Conservation (phyloP, 2,329 filamentous ascomycete genomes). For the Elsinoe perseae region DNA sequence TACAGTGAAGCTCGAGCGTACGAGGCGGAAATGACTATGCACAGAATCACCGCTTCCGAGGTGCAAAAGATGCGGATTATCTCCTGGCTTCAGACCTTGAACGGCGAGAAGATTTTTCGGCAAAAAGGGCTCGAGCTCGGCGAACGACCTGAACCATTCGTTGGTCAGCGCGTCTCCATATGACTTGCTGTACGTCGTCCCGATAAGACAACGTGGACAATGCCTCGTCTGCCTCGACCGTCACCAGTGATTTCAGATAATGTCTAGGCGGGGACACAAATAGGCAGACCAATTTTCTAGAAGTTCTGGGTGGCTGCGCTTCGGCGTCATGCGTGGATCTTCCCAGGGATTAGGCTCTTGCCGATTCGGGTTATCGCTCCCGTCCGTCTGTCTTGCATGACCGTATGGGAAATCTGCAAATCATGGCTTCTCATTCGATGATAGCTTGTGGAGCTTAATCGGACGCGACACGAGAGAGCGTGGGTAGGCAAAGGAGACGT, state of each 20-base stretch:
- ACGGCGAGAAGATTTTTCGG: constrained; percentile 36
- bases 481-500: neutral
- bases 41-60: constrained; percentile 53
- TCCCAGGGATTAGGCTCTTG: constrained; percentile 11
- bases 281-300: constrained; percentile 4
- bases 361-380: constrained; percentile 12
- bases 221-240: constrained; percentile 17
- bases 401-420: neutral
- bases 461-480: neutral
- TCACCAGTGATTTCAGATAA: neutral
- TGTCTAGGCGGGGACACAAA: neutral
- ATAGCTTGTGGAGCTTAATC: neutral
- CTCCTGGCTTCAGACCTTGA: constrained; percentile 22
- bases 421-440: neutral
- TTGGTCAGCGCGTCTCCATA: constrained; percentile 34
- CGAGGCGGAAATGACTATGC: constrained; percentile 10
- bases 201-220: constrained; percentile 43
- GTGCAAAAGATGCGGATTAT: constrained; percentile 45
- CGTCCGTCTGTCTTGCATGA: constrained; percentile 5
- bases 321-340: neutral
- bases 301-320: neutral
- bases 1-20: constrained; percentile 10
- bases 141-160: constrained; percentile 49
- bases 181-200: constrained; percentile 41
- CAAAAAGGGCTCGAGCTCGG: constrained; percentile 44